A percentile compares a stretch with the other conserved stretches of the same genome.
phyloP scores from a whole-genome alignment of 2,329 filamentous ascomycete species.

The Trichophyton benhamiae region DNA sequence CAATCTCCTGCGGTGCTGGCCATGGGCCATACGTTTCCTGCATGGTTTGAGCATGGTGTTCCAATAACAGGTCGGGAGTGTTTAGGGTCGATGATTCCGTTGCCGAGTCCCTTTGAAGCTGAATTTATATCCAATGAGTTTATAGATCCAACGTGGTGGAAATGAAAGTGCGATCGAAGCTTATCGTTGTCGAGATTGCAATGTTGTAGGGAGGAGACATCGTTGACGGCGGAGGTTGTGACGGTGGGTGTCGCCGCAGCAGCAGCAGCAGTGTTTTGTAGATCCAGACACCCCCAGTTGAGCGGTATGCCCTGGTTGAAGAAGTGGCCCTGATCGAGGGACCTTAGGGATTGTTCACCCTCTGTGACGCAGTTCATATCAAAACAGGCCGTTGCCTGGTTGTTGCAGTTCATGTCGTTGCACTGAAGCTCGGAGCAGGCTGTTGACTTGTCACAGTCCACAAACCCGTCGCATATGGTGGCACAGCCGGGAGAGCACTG shows the following conservation, averaged over 20 bases:
- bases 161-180: background rate
- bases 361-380: conserved; percentile 22
- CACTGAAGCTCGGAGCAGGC: conserved; percentile 27
- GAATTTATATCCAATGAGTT: background rate
- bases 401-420: conserved; percentile 20
- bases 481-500: conserved; percentile 29
- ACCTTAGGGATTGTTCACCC: conserved; percentile 2
- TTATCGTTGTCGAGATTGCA: background rate
- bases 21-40: conserved; percentile 1
- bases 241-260: background rate
- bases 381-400: conserved; percentile 26
- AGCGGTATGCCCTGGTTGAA: conserved; percentile 5
- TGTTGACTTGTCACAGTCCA: conserved; percentile 28
- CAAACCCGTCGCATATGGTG: conserved; percentile 31
- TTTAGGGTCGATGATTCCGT: background rate
- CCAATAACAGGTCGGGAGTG: background rate
- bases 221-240: background rate
- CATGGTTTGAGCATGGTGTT: conserved; percentile 5
- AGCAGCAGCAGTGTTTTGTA: background rate
- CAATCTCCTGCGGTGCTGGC: conserved; percentile 4
- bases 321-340: background rate
- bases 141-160: background rate
- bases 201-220: background rate
- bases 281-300: conserved; percentile 8
- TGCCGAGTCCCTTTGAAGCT: background rate